phyloP scores from a whole-genome alignment of 805 yeast species.

The Saccharomycopsis sp. region DNA sequence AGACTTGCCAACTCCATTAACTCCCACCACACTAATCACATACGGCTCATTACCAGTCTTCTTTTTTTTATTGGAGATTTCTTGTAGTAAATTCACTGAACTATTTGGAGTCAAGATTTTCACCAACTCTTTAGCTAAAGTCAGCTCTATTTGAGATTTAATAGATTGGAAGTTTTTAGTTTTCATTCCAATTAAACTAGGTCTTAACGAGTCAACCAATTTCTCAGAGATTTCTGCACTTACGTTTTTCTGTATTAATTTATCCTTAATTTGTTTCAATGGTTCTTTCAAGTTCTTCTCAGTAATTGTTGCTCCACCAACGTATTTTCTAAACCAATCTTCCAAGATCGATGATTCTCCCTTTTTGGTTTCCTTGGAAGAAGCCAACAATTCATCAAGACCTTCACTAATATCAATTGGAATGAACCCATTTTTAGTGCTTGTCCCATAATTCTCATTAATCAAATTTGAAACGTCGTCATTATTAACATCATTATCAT shows the following conservation, averaged over 20 bases:
- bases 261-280: conserved; percentile 60
- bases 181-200: conserved; percentile 63
- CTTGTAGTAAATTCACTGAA: conserved; percentile 78
- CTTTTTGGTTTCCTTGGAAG: conserved; percentile 11
- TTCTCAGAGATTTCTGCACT: conserved; percentile 82
- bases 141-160: conserved; percentile 63
- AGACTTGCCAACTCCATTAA: conserved; percentile 96
- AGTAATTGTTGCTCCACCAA: conserved; percentile 65
- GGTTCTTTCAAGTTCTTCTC: conserved; percentile 60
- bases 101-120: conserved; percentile 86
- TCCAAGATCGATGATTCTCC: conserved; percentile 36
- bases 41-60: conserved; percentile 51
- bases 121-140: conserved; percentile 52
- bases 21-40: conserved; percentile 96
- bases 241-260: conserved; percentile 77
- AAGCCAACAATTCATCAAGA: conserved; percentile 17
- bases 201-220: conserved; percentile 62
- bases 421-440: conserved; percentile 17
- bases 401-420: conserved; percentile 17
- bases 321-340: conserved; percentile 50
- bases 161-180: conserved; percentile 71
- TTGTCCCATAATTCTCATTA: conserved; percentile 19
- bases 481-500: conserved; percentile 13
- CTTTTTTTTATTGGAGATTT: conserved; percentile 46
- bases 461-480: conserved; percentile 25